Base-by-base conservation (phyloP, 2,329 filamentous ascomycete genomes). In the Harringtonia aguacate region DNA sequence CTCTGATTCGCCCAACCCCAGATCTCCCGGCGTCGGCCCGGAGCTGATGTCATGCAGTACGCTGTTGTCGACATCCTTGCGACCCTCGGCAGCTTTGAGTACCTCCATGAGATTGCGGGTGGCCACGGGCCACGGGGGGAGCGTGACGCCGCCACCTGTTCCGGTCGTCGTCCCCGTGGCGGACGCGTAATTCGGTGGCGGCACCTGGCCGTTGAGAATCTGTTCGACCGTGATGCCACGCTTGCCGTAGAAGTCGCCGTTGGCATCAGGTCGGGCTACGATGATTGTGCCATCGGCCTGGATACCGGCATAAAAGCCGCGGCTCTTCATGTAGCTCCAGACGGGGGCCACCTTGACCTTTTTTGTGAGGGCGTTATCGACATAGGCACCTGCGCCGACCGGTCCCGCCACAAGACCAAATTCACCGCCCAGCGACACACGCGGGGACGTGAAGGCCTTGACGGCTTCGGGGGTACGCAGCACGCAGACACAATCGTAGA, bases 231-330 rank as follows among this genome's bases (percentile, higher is more conserved):
- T 42, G 30, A 53, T 43, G 31, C 48, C 52, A 29, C 46, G 48
- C n/a, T 36, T 68, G 14, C 76, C 74, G 55, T 85, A 87, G 54
- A 86, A 86, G 13, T 73, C 70, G 53, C 80, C 79, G 53, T 86
- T 87, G 55, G 84, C 81, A 53, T 86, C 81, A 1, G 69, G 74
- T 30, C 81, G 70, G 56, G 84, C 81, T 41, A 86, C 81, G 43
- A 87, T 69, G n/a, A 86, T 69, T 0, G 82, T 85, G 18, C 82
- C 83, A 52, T 86, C 81, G n/a, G 85, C 67, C 49, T 84, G 79
- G 0, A 85, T 71, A 3, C 81, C 81, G 4, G 79, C 81, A 51
- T 86, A 86, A 47, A 86, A 73, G 4, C 83, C 82, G 39, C 81
- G 69, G 51, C 77, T 81, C 61, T 86, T 86, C 56, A 85, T 69